Base-by-base conservation (phyloP, 768 basidiomycete species). In the Termitomyces sp. region DNA sequence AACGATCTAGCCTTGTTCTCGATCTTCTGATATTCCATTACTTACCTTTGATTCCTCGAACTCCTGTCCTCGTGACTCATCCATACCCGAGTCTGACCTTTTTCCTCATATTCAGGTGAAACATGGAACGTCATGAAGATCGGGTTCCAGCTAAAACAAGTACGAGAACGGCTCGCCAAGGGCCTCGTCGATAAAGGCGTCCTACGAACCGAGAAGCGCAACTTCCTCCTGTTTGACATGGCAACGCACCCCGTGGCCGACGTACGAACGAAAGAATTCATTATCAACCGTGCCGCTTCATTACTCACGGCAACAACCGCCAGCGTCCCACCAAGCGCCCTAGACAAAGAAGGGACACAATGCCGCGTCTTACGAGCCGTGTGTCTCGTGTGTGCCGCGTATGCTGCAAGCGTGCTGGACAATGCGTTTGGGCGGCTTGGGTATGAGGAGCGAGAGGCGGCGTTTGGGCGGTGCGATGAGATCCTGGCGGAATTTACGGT, bases 51-150 rank as follows among this genome's bases (percentile, higher is more conserved):
- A 34, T 49, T 33, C 2, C 32, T 45, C 42, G 26, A 30, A 43
- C 20, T 53, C 26, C 10, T 22, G 3, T 34, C 22, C 14, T 24
- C 36, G 13, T 43, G 27, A 16, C 36, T 36, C 24, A 32, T 26
- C 2, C 24, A 34, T 49, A 8, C 53, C n/a, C 46, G 10, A 55
- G 24, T 20, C 22, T n/a, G n/a, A 10, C 36, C 33, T 43, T 34
- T 2, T 22, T 20, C 12, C 16, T 13, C 36, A n/a, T 45, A 27
- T 18, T 7, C 68, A 98, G 95, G 96, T 55, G 96, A 99, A 76
- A 98, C 96, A 48, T 99, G 96, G 96, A 99, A 98, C 73, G 95
- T 99, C 8, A 94, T 98, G 89, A 98, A 98, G 76, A 98, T 99
- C 55, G 95, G 95, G 24, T 99, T 93, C 74, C 96, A 99, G 73